Conservation (phyloP, 2,329 filamentous ascomycete species). For the Colletotrichum musae region DNA sequence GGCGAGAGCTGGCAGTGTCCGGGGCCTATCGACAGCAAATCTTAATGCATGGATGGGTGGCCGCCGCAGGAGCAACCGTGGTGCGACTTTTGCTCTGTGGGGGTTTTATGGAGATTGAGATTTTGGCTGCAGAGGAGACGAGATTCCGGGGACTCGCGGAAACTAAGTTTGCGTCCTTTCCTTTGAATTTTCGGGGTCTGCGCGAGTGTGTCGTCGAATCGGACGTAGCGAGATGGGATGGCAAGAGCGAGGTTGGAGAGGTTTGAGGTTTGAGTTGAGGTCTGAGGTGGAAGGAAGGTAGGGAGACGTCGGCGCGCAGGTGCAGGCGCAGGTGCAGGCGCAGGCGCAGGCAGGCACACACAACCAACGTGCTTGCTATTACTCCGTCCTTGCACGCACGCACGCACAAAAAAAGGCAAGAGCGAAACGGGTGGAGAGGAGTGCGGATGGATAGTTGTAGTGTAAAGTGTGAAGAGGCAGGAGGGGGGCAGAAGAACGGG, state of each 20-base stretch:
- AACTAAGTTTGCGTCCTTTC: conserved; percentile 17
- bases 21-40: conserved; percentile 42
- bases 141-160: conserved; percentile 21
- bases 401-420: conserved; percentile 14
- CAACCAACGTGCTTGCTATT: not conserved
- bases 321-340: conserved; percentile 12
- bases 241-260: conserved; percentile 35
- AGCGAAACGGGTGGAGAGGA: conserved; percentile 26
- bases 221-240: conserved; percentile 39
- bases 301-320: conserved; percentile 17
- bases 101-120: conserved; percentile 34
- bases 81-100: conserved; percentile 40
- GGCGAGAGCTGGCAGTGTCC: conserved; percentile 40
- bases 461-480: conserved; percentile 9
- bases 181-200: not conserved
- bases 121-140: conserved; percentile 25
- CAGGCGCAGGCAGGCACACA: conserved; percentile 15
- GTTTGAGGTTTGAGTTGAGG: conserved; percentile 9
- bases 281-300: conserved; percentile 15
- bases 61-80: conserved; percentile 37
- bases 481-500: not conserved
- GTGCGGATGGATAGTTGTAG: not conserved
- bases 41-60: conserved; percentile 41
- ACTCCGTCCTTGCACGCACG: not conserved
- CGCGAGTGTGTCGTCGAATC: conserved; percentile 27